A percentile compares a stretch with the other conserved stretches of the same genome.
These are phyloP conservation scores for Chrysanthemum lavandulifolium DNA, from an alignment of 129 eudicot genomes.

Conservation along the genomic window DNA sequence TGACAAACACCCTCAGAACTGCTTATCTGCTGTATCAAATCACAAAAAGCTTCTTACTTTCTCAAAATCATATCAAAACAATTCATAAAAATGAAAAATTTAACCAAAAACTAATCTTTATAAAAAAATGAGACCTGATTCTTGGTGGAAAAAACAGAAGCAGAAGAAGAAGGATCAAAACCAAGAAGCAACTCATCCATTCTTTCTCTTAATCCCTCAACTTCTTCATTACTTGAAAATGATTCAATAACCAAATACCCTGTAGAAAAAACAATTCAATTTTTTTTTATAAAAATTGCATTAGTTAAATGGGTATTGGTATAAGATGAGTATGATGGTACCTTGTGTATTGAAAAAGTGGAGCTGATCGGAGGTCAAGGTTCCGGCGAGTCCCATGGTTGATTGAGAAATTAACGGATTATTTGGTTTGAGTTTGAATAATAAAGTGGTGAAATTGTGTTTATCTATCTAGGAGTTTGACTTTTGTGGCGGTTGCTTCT, in stretches of 20 bases:
- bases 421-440: too few species aligned
- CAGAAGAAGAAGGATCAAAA: conserved; percentile 59
- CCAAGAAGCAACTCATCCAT: conserved; percentile 73
- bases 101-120: not conserved
- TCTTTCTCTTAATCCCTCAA: conserved; percentile 56
- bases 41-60: not conserved
- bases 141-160: conserved; percentile 85
- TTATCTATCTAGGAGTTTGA: too few species aligned
- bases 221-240: conserved; percentile 59
- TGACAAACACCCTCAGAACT: too few species aligned
- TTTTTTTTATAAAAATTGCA: not conserved
- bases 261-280: conserved; percentile 5
- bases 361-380: conserved; percentile 55
- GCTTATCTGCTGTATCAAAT: not conserved
- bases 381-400: conserved; percentile 51
- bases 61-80: not conserved
- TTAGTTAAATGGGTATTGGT: not conserved
- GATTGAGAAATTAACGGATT: too few species aligned
- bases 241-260: conserved; percentile 83
- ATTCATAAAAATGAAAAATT: not conserved
- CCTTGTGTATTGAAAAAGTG: conserved; percentile 72
- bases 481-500: too few species aligned
- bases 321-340: conserved; percentile 15
- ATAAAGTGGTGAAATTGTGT: too few species aligned
- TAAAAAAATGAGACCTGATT: conserved; percentile 56